Percentiles rank a stretch among this genome's conserved stretches.
These are phyloP conservation scores for Ephemerocybe angulata DNA, from an alignment of 768 basidiomycete species.

Conservation along the genomic window DNA sequence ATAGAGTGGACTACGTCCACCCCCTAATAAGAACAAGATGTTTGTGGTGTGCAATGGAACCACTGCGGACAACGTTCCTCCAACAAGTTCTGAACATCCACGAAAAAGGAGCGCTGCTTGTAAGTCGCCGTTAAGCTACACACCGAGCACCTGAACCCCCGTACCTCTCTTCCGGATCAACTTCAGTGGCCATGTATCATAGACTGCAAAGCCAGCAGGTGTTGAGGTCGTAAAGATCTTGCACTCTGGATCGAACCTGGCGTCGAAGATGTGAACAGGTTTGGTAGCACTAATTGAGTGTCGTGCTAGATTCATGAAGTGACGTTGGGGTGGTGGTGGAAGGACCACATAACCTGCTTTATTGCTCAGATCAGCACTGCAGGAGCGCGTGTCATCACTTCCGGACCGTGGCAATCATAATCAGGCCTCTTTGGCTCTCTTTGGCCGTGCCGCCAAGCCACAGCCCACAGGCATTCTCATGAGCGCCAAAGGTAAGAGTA, in stretches of 20 bases:
- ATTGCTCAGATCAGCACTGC: slow-evolving; percentile 1
- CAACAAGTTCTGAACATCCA: slow-evolving; percentile 55
- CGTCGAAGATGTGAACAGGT: slow-evolving; percentile 73
- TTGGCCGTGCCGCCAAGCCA: not conserved
- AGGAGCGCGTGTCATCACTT: not conserved
- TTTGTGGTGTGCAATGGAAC: slow-evolving; percentile 81
- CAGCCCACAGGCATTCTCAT: too few relatives aligned
- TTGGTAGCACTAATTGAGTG: slow-evolving; percentile 76
- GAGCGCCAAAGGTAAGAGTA: too few relatives aligned
- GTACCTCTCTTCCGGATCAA: slow-evolving; percentile 80
- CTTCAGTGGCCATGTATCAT: slow-evolving; percentile 69
- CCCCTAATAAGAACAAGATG: slow-evolving; percentile 81
- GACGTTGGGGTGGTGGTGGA: slow-evolving; percentile 3
- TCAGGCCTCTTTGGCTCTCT: not conserved
- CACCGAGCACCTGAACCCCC: slow-evolving; percentile 17
- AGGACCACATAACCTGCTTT: slow-evolving; percentile 9
- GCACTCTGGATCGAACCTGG: slow-evolving; percentile 75
- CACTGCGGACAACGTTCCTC: slow-evolving; percentile 73
- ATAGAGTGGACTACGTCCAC: slow-evolving; percentile 83
- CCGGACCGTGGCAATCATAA: not conserved
- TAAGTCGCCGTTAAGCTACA: not conserved
- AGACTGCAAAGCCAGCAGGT: slow-evolving; percentile 79
- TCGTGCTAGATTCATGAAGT: slow-evolving; percentile 80
- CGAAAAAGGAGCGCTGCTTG: slow-evolving; percentile 1
- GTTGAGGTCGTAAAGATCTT: slow-evolving; percentile 79